These are phyloP conservation scores for Fonsecaea nubica DNA, from an alignment of 2,329 filamentous ascomycete species.

Conservation along the genomic window DNA sequence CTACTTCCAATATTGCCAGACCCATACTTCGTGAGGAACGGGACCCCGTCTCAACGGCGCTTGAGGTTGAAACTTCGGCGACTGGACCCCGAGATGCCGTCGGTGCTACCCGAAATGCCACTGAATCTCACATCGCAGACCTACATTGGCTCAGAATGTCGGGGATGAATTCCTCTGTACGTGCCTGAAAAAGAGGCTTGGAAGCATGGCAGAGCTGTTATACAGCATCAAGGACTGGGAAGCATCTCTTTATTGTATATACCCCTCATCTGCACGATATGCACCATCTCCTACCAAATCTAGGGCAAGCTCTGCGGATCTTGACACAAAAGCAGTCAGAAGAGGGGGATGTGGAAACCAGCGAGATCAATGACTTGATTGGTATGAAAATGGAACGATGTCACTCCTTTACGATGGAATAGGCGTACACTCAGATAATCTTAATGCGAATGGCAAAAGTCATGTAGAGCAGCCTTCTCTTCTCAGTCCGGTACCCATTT, in stretches of 20 bases:
- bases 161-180: neutral
- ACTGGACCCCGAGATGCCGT: neutral
- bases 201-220: neutral
- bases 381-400: neutral
- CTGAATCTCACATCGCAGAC: neutral
- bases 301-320: neutral
- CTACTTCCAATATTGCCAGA: constrained; percentile 17
- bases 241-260: neutral
- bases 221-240: neutral
- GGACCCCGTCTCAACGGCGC: neutral
- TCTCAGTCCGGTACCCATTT: neutral
- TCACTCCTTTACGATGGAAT: constrained; percentile 1
- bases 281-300: neutral
- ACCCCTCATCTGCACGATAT: neutral
- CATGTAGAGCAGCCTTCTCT: neutral
- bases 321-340: constrained; percentile 1
- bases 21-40: constrained; percentile 6
- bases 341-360: neutral
- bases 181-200: neutral
- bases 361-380: constrained; percentile 9
- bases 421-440: neutral
- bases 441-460: constrained; percentile 7
- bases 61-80: neutral
- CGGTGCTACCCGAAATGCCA: neutral
- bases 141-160: neutral